Conservation (phyloP, 352 stramenopile genomes). For the Phytophthora megakarya region DNA sequence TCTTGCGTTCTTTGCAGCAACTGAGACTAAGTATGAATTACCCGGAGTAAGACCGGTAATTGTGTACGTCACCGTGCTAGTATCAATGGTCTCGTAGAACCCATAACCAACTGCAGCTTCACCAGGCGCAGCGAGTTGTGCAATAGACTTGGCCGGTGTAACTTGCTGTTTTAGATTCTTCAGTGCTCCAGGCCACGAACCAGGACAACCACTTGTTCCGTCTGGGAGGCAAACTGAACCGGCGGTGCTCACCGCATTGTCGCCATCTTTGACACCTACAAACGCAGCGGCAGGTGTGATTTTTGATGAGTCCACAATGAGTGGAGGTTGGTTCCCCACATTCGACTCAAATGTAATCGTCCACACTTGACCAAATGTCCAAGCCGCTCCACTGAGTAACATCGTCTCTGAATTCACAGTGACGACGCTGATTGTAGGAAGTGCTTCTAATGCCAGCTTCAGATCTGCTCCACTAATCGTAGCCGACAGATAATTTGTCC, state of each 20-base stretch:
- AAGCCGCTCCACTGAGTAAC: conserved; percentile 26
- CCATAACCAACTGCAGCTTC: conserved; percentile 67
- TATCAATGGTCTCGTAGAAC: conserved; percentile 74
- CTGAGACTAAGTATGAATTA: conserved; percentile 81
- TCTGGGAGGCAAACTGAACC: conserved; percentile 53
- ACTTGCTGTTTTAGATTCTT: conserved; percentile 11
- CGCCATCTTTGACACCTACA: conserved; percentile 69
- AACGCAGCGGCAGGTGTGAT: conserved; percentile 53
- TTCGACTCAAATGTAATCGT: conserved; percentile 82
- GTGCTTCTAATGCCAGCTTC: conserved; percentile 57
- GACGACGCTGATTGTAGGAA: conserved; percentile 71
- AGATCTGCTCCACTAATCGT: conserved; percentile 42
- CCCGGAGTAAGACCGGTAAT: conserved; percentile 76
- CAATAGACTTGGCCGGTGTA: conserved; percentile 14
- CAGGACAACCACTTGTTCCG: conserved; percentile 45
- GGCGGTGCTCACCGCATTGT: conserved; percentile 66
- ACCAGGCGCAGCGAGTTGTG: conserved; percentile 32
- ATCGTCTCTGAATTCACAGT: conserved; percentile 42
- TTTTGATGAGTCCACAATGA: conserved; percentile 66
- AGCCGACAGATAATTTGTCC: conserved; percentile 70
- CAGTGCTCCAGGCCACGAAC: conserved; percentile 43
- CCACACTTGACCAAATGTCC: conserved; percentile 61
- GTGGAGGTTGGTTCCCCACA: conserved; percentile 55
- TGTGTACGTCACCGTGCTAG: conserved; percentile 61
- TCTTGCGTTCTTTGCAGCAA: conserved; percentile 89